phyloP scores from a whole-genome alignment of 768 basidiomycete genomes.

The Tremella yokohamensis region DNA sequence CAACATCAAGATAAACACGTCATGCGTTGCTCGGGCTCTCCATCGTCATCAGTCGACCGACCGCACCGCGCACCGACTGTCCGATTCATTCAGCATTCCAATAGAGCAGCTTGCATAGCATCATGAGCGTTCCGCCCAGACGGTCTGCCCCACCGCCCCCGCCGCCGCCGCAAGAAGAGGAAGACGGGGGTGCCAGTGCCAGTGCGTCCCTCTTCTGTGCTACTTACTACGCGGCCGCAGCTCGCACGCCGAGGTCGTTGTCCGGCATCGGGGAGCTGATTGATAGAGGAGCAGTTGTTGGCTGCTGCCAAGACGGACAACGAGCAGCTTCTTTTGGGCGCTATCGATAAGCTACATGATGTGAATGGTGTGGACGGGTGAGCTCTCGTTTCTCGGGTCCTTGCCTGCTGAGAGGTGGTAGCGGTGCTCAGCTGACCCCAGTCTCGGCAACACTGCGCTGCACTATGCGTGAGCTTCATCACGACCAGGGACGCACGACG shows the following conservation, averaged over 20 bases:
- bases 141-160: slow-evolving; percentile 41
- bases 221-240: neutral
- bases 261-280: neutral
- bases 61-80: too few relatives aligned
- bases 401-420: neutral
- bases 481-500: too few relatives aligned
- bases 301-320: slow-evolving; percentile 71
- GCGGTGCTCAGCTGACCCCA: too few relatives aligned
- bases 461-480: slow-evolving; percentile 67
- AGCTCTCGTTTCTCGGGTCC: too few relatives aligned
- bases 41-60: too few relatives aligned
- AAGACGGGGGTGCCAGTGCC: slow-evolving; percentile 37
- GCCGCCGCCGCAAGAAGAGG: slow-evolving; percentile 27
- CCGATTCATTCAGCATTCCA: too few relatives aligned
- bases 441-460: slow-evolving; percentile 73
- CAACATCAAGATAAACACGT: too few relatives aligned
- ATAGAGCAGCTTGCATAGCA: too few relatives aligned
- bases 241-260: neutral
- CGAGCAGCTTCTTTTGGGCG: slow-evolving; percentile 63
- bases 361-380: slow-evolving; percentile 78
- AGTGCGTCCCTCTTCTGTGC: slow-evolving; percentile 19
- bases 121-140: slow-evolving; percentile 25
- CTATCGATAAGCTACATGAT: slow-evolving; percentile 59
- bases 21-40: too few relatives aligned
- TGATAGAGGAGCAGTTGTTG: slow-evolving; percentile 67